Base-by-base conservation (phyloP, 176 grass and related monocot species). In the Musa troglodytarum region DNA sequence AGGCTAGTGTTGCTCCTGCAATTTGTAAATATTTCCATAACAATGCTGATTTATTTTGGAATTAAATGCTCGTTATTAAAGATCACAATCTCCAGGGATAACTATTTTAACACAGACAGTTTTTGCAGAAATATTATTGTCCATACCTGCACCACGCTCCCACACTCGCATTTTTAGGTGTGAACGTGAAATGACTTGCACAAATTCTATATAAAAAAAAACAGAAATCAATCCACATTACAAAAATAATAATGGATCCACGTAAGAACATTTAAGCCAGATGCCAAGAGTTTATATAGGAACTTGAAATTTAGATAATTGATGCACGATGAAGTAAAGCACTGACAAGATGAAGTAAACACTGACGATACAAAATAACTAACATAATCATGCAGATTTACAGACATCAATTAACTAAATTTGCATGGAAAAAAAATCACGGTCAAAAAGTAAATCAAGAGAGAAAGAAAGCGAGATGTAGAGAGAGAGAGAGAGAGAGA, bases 151-250 rank as follows among this genome's bases (percentile, higher is more conserved):
- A 84, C 95, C 95, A 29, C 88, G 90, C 80, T 94, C 95, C 90
- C 95, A 99, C 81, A 99, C 95, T 83, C 88, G 82, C 95, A 99
- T 99, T 87, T 94, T 99, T 74, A 99, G 84, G 75, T 99, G 95
- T 76, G 95, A 89, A 34, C 66, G 85, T 86, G 90, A 99, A 76
- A 92, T 86, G 72, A 88, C 81, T 82, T 99, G 78, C 22, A 99
- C 90, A 72, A 94, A 99, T 76, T 94, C 95, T 99, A 84, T 65
- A 93, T 65, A 85, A 76, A 25, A 11, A 53, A 49, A 70, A 50
- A 14, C 11, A 16, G 16, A 1, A 14, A 14, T 68, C 26, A 49
- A 14, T 49, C 19, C 17, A 8, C 20, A 10, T 43, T 50, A 69
- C 16, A 50, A n/a, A 70, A 50, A 65, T 61, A 19, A 15, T 65